Evolutionary conservation across 306 rosid species (phyloP).

Genomic region (Notholithocarpus densiflorus): DNA sequence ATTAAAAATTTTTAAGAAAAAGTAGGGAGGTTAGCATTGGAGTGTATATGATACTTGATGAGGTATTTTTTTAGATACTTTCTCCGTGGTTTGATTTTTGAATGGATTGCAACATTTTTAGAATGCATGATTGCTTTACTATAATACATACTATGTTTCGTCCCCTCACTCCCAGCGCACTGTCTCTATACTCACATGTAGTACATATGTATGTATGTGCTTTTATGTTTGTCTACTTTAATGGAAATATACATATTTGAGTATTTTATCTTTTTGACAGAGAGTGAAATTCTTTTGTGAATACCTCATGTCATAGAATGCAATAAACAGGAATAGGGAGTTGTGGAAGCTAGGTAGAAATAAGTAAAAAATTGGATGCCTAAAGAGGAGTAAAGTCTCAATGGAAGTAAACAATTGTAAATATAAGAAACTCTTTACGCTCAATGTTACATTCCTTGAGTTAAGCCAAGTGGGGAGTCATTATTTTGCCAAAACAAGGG

Average conservation of each 20-base stretch:
- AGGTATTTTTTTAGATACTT: slow-evolving; percentile 39
- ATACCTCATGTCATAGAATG: background rate
- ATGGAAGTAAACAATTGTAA: background rate
- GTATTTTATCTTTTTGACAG: background rate
- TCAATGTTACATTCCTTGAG: background rate
- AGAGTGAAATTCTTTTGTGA: background rate
- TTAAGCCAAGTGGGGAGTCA: background rate
- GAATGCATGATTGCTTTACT: background rate
- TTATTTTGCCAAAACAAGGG: background rate
- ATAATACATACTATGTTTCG: background rate
- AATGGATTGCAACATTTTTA: background rate
- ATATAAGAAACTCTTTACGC: background rate
- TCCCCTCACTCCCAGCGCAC: background rate
- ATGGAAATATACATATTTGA: background rate
- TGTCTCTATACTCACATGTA: background rate
- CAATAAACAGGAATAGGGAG: background rate
- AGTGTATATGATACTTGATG: slow-evolving; percentile 85
- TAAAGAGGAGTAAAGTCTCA: background rate
- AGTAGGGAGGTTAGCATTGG: background rate
- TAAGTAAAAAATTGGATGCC: background rate
- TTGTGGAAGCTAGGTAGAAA: background rate
- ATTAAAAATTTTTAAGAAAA: background rate
- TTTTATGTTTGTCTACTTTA: background rate
- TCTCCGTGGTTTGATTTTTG: background rate
- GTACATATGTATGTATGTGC: background rate